Conservation (phyloP, 1,284 basidiomycete genomes). For the Sporisorium iseilematis-ciliati region DNA sequence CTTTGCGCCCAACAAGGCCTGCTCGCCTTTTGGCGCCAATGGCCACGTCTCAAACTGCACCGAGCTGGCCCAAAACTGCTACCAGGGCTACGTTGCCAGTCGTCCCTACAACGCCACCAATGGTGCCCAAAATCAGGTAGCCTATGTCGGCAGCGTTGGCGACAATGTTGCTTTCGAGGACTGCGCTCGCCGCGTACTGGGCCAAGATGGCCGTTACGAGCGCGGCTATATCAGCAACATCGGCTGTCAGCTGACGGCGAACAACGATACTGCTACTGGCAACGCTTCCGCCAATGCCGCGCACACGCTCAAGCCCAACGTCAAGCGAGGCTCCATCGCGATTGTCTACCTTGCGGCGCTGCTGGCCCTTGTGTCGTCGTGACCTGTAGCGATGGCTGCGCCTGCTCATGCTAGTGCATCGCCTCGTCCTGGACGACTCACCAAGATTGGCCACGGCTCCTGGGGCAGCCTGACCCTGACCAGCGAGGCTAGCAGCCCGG, state of each 20-base stretch:
- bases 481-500: neutral
- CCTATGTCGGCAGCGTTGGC: conserved; percentile 2
- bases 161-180: conserved; percentile 2
- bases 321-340: conserved; percentile 1
- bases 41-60: conserved; percentile 8
- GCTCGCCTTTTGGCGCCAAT: conserved; percentile 3
- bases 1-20: conserved; percentile 3
- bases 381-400: conserved; percentile 1
- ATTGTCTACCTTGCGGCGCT: conserved; percentile 2
- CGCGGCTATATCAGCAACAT: neutral
- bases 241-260: neutral
- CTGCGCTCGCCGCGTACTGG: neutral
- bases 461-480: conserved; percentile 3
- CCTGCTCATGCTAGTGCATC: neutral
- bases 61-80: conserved; percentile 1
- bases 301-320: neutral
- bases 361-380: neutral
- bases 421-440: neutral
- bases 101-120: neutral
- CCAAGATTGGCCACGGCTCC: conserved; percentile 6
- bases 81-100: conserved; percentile 12
- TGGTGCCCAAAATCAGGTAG: neutral
- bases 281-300: neutral
- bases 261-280: neutral
- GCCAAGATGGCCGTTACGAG: neutral